phyloP scores from a whole-genome alignment of 163 green algal species.

The Chlamydomonas reinhardtii region DNA sequence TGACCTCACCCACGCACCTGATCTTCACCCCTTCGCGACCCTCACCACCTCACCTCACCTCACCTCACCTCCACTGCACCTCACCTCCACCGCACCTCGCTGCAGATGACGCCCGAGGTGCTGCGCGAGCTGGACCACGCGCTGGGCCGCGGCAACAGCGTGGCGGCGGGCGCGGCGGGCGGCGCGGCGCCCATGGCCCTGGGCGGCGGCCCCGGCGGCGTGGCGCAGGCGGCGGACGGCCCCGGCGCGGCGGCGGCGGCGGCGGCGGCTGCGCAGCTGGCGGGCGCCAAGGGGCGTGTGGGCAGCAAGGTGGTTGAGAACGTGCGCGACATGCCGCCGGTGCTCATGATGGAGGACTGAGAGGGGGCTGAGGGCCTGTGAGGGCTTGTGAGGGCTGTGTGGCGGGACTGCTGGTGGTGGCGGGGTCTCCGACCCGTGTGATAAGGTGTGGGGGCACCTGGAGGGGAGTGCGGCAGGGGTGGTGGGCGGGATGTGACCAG shows the following conservation, averaged over 20 bases:
- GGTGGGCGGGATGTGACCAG: no score
- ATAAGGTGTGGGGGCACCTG: no score
- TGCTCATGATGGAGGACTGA: conserved; percentile 86
- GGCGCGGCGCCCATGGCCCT: conserved; percentile 37
- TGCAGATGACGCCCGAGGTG: conserved; percentile 90
- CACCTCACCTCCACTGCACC: neutral
- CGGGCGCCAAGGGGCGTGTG: conserved; percentile 29
- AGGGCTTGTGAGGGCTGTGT: neutral
- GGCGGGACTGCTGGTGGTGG: neutral
- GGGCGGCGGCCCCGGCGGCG: no score
- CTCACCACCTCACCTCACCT: neutral
- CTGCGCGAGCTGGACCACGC: conserved; percentile 86
- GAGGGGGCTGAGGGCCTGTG: neutral
- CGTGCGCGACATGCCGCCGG: conserved; percentile 79
- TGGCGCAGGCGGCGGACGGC: neutral
- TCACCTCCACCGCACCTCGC: neutral
- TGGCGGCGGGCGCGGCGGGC: neutral
- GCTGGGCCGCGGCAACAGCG: conserved; percentile 30
- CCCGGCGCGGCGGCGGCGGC: neutral
- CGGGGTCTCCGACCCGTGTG: no score
- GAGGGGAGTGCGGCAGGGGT: no score
- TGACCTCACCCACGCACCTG: no score
- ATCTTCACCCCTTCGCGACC: no score
- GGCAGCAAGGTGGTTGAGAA: conserved; percentile 76
- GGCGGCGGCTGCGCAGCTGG: conserved; percentile 25